Base-by-base conservation (phyloP, 2,329 filamentous ascomycete genomes). In the Hypoxylon sp. region DNA sequence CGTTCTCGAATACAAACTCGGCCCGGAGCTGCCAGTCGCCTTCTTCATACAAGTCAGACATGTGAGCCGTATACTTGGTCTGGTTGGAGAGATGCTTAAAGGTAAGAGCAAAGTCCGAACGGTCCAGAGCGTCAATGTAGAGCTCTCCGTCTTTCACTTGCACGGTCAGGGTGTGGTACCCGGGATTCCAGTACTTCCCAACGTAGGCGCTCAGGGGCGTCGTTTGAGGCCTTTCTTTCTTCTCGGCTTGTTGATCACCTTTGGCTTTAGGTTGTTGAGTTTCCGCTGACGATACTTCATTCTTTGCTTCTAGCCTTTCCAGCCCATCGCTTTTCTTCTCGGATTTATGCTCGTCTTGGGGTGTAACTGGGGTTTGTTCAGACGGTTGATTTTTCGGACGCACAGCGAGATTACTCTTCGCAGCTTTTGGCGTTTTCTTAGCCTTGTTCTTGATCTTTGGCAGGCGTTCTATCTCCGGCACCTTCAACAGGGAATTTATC, bases 51-150 rank as follows among this genome's bases (percentile, higher is more conserved):
- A 30, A 35, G 11, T 56, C 48, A 6, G 20, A 48, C 22, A 68
- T 17, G 27, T 63, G 51, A 1, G 60, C 63, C 0, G 54, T 66
- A 64, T 70, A 75, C 25, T 73, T 69, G 10, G 61, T 70, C 20
- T 73, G 59, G 0, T 67, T 62, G 13, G 65, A 40, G 13, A 72
- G 42, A 31, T 74, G 73, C 8, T 74, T 62, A 20, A 77, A 75
- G 2, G 33, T 63, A 8, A 76, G 20, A 2, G 55, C 54, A 33
- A 64, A 75, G 0, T 65, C 35, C 0, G 71, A 71, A 1, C 74
- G 71, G 40, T 76, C 73, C 2, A 58, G 56, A 11, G 61, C 72
- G 31, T 77, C 72, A 58, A 77, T 40, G 37, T 72, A 75, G 22
- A 77, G 71, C 49, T 69, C 68, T 7, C 46, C 67, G 25, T 74